phyloP scores from a whole-genome alignment of 805 yeast species.

The Yarrowia alimentaria region DNA sequence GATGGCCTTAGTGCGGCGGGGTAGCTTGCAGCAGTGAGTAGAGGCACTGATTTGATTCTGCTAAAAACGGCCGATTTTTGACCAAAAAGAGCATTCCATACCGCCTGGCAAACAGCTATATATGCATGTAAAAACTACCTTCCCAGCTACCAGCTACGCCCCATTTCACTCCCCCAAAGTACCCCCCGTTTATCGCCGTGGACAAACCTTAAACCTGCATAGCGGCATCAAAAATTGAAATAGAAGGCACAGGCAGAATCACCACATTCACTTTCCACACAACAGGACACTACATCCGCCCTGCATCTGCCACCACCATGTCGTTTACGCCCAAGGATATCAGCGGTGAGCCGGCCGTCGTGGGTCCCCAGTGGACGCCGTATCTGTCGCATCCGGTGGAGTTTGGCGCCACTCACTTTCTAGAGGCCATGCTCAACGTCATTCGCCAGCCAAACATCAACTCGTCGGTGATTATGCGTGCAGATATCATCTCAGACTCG shows the following conservation, averaged over 20 bases:
- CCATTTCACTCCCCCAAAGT: neutral
- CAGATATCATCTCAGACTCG: slow-evolving; percentile 56
- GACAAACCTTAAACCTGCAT: slow-evolving; percentile 1
- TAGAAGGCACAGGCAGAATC: neutral
- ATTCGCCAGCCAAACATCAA: slow-evolving; percentile 84
- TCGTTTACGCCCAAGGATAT: slow-evolving; percentile 40
- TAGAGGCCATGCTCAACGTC: slow-evolving; percentile 72
- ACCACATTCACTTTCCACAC: no score
- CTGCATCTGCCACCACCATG: no score
- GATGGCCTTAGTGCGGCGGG: no score
- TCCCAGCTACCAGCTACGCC: no score
- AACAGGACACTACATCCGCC: no score
- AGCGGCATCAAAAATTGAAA: neutral
- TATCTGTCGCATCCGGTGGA: slow-evolving; percentile 51
- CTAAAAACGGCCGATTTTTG: no score
- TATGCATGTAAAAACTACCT: no score
- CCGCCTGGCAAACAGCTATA: no score
- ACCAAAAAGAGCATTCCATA: no score
- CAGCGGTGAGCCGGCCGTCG: slow-evolving; percentile 42
- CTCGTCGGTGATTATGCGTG: slow-evolving; percentile 85
- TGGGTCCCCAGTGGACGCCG: slow-evolving; percentile 66
- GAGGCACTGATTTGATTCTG: no score
- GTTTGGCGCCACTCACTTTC: slow-evolving; percentile 58
- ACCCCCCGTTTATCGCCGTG: neutral
- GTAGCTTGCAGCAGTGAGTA: no score